A percentile compares a stretch with the other conserved stretches of the same genome.
These are phyloP conservation scores for Phytopythium delawarense DNA, from an alignment of 352 stramenopile species.

Conservation along the genomic window DNA sequence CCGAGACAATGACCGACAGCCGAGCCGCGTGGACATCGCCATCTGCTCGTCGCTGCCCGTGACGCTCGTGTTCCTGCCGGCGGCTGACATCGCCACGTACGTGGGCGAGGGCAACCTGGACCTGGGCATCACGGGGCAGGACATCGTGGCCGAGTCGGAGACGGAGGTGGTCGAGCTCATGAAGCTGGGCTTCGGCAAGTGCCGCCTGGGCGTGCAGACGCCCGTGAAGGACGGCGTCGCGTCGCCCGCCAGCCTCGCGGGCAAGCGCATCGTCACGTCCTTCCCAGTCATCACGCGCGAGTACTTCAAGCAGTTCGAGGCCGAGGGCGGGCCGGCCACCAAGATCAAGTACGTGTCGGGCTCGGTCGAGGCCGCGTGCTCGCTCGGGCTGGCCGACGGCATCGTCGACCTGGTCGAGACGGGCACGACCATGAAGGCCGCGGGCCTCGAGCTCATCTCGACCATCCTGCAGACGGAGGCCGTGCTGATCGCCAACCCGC, in stretches of 20 bases:
- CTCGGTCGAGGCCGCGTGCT: conserved; percentile 97
- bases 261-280: conserved; percentile 97
- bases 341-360: conserved; percentile 97
- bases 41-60: conserved; percentile 93
- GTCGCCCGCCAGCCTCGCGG: conserved; percentile 80
- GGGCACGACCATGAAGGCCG: conserved; percentile 97
- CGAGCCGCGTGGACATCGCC: conserved; percentile 90
- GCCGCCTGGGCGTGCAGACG: conserved; percentile 93
- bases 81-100: conserved; percentile 97
- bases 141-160: conserved; percentile 91
- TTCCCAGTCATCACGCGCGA: conserved; percentile 92
- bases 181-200: conserved; percentile 96
- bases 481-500: conserved; percentile 89
- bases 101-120: conserved; percentile 98
- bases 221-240: conserved; percentile 87
- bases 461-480: conserved; percentile 92
- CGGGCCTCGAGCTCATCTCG: conserved; percentile 93
- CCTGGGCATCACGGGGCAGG: conserved; percentile 97
- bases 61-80: conserved; percentile 97
- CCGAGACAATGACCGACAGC: conserved; percentile 17
- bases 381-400: conserved; percentile 95
- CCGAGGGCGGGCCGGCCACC: conserved; percentile 35
- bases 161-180: conserved; percentile 92
- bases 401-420: conserved; percentile 99
- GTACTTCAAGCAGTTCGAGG: conserved; percentile 94